Base-by-base conservation (phyloP, 345 rosid species). In the Turnera subulata region DNA sequence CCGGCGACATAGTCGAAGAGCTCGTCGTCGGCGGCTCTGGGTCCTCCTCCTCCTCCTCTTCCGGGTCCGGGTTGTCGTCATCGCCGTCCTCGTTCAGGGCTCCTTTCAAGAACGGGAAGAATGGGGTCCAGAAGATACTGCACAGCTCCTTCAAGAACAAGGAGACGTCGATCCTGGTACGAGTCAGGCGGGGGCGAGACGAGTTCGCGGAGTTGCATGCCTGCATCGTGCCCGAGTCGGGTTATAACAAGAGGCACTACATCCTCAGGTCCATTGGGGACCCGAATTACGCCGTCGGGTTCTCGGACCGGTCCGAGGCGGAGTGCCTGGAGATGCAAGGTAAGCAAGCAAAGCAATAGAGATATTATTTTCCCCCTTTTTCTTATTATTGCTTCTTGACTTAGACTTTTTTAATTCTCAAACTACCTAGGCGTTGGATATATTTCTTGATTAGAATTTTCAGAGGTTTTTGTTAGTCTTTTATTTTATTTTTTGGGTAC, bases 1-100 rank as follows among this genome's bases (percentile, higher is more conserved):
- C 97, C 0, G 99, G 97, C n/a, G 99, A 93, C 63, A 83, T 93
- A 70, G 99, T 93, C 0, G 99, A 89, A 59, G 97, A 93, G 66
- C 78, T 93, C 40, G 67, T 73, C 32, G 80, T 92, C 46, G 96
- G 98, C 46, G 96, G 98, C 11, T 66, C 79, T 47, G 89, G 86
- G 20, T 72, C 83, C 0, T 47, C 62, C 6, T 60, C 66, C 50
- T 74, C 77, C 20, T 70, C 75, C 8, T 47, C 62, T 10, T 60
- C 66, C 50, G 76, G 78, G 20, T 70, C 75, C 8, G 73, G 70
- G 25, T 64, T 70, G 7, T 26, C 43, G 1, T 57, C 32, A 1
- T 29, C 35, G 8, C 8, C 35, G 35, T 29, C 35, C 4, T 81
- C 67, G n/a, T 64, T 55, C 25, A 70, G 62, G 45, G 73, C 97